These are phyloP conservation scores for Aquilaria yunnanensis DNA, from an alignment of 345 rosid genomes.

Conservation along the genomic window DNA sequence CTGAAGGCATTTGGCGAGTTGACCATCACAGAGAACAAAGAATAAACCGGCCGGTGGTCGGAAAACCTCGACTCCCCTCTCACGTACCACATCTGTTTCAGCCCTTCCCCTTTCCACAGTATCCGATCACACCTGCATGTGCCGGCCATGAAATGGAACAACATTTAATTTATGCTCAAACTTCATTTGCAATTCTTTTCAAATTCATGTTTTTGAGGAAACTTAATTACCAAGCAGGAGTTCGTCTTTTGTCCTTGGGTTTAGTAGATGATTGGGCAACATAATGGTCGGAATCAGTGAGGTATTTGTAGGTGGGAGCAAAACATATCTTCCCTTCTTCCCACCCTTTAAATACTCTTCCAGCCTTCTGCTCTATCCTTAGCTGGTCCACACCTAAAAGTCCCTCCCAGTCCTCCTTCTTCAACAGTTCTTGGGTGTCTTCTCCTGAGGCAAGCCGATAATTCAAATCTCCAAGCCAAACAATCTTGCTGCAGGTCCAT, in stretches of 20 bases:
- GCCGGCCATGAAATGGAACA: neutral
- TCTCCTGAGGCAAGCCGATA: conserved; percentile 60
- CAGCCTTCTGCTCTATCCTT: conserved; percentile 63
- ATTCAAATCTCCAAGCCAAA: conserved; percentile 99
- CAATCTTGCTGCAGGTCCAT: conserved; percentile 38
- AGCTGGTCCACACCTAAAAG: conserved; percentile 90
- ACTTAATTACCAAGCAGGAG: conserved; percentile 77
- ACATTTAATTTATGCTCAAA: too few species aligned
- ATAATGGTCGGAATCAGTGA: conserved; percentile 57
- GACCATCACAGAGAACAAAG: conserved; percentile 54
- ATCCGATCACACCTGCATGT: conserved; percentile 74
- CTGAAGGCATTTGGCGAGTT: conserved; percentile 18
- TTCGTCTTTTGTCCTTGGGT: conserved; percentile 64
- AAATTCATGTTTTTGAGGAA: too few species aligned
- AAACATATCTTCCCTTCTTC: conserved; percentile 77
- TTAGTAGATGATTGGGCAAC: conserved; percentile 42
- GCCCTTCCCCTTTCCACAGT: conserved; percentile 78
- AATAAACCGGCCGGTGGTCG: conserved; percentile 80
- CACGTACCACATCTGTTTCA: conserved; percentile 57
- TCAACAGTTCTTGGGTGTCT: conserved; percentile 45
- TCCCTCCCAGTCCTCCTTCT: conserved; percentile 68
- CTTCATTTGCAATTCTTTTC: too few species aligned
- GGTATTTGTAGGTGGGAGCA: conserved; percentile 93
- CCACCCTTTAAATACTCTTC: conserved; percentile 83
- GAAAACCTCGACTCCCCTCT: conserved; percentile 92